Conservation (phyloP, 1,284 basidiomycete species). For the Puccinia polysora region DNA sequence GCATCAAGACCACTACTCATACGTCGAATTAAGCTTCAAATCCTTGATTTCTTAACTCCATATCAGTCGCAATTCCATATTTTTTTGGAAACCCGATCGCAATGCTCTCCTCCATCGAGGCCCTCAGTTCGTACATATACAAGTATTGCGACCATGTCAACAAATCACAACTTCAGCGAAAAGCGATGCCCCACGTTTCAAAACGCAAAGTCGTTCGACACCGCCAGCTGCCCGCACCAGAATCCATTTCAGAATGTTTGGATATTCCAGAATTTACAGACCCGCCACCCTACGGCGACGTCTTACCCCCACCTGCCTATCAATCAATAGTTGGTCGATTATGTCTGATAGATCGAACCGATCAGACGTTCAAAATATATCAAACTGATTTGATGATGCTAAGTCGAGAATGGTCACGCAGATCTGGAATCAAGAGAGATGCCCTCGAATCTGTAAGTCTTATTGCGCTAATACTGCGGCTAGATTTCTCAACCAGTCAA, state of each 20-base stretch:
- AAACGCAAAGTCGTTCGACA: not conserved
- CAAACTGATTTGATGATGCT: constrained; percentile 35
- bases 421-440: constrained; percentile 9
- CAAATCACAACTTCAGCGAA: not conserved
- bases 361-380: constrained; percentile 39
- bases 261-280: not conserved
- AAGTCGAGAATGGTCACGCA: constrained; percentile 22
- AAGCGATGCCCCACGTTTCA: not conserved
- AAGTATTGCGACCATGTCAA: constrained; percentile 5
- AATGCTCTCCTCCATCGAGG: constrained; percentile 3
- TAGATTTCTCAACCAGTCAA: not conserved
- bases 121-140: constrained; percentile 17
- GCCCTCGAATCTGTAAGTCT: constrained; percentile 23
- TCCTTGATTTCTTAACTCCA: not conserved
- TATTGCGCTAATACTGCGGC: not conserved
- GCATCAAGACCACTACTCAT: too few relatives aligned
- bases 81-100: too few relatives aligned
- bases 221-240: not conserved
- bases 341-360: constrained; percentile 27
- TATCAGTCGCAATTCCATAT: not conserved
- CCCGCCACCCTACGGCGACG: constrained; percentile 20
- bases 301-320: constrained; percentile 29
- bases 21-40: not conserved
- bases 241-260: too few relatives aligned
- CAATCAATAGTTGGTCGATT: constrained; percentile 20